Evolutionary conservation across 2,329 filamentous ascomycete species (phyloP).

Genomic region (Reticulascus tulasneorum): DNA sequence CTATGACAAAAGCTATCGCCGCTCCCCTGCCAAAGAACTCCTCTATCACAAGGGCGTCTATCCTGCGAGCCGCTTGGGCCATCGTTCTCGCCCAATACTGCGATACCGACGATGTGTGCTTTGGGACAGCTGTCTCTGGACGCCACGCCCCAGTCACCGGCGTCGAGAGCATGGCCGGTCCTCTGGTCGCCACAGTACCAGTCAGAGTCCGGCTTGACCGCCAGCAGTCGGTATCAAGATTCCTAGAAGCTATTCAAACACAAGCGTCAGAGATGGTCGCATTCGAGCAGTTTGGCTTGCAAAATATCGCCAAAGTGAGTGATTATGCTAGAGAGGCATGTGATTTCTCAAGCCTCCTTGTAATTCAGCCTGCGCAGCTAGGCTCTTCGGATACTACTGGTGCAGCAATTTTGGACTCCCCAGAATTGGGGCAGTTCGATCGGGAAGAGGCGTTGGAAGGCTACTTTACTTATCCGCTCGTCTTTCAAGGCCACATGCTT

Average conservation of each 20-base stretch:
- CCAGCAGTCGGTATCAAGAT: slow-evolving; percentile 2
- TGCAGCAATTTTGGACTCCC: no score
- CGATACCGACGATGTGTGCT: slow-evolving; percentile 17
- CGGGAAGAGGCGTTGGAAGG: slow-evolving; percentile 3
- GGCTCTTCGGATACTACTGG: slow-evolving; percentile 5
- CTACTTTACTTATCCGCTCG: slow-evolving; percentile 4
- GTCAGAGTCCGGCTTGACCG: slow-evolving; percentile 15
- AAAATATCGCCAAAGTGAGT: slow-evolving; percentile 14
- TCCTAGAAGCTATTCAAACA: slow-evolving; percentile 9
- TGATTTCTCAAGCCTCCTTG: slow-evolving; percentile 4
- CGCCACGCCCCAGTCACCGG: slow-evolving; percentile 17
- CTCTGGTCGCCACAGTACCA: slow-evolving; percentile 18
- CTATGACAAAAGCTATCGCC: background rate
- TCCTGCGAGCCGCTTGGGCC: slow-evolving; percentile 25
- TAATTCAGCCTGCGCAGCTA: slow-evolving; percentile 8
- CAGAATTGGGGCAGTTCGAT: background rate
- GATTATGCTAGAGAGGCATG: slow-evolving; percentile 7
- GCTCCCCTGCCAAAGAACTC: background rate
- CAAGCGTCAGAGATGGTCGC: slow-evolving; percentile 10
- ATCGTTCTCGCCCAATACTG: slow-evolving; percentile 16
- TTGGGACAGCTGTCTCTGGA: slow-evolving; percentile 20
- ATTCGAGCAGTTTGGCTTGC: slow-evolving; percentile 17
- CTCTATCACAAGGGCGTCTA: slow-evolving; percentile 16
- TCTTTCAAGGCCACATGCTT: background rate
- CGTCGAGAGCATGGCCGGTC: slow-evolving; percentile 18